phyloP scores from a whole-genome alignment of 163 green algal species.

The Volvox carteri region DNA sequence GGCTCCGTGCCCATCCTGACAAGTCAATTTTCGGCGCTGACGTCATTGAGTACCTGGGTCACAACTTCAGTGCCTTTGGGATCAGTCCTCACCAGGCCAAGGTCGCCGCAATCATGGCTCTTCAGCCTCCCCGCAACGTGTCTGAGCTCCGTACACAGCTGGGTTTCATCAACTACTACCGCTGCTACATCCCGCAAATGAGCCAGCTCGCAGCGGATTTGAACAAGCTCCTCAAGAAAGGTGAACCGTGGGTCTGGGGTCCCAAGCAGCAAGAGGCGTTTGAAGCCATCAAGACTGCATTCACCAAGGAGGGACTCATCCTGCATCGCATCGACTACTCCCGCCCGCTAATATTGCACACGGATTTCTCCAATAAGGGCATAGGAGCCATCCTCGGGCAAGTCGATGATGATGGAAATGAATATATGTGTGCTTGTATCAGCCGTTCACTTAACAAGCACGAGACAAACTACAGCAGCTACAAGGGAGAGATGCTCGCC shows the following conservation, averaged over 20 bases:
- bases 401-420: conserved; percentile 43
- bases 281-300: conserved; percentile 11
- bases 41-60: conserved; percentile 36
- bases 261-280: conserved; percentile 14
- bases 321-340: conserved; percentile 38
- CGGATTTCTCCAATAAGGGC: conserved; percentile 53
- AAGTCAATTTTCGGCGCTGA: conserved; percentile 42
- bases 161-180: conserved; percentile 55
- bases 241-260: conserved; percentile 13
- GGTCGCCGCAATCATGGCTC: conserved; percentile 27
- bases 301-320: neutral
- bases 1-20: conserved; percentile 39
- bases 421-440: conserved; percentile 61
- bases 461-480: conserved; percentile 59
- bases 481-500: conserved; percentile 63
- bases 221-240: conserved; percentile 41
- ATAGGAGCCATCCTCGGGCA: conserved; percentile 55
- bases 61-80: conserved; percentile 14
- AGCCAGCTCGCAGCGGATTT: conserved; percentile 4
- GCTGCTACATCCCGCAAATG: conserved; percentile 41
- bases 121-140: conserved; percentile 43
- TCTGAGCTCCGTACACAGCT: conserved; percentile 23
- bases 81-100: conserved; percentile 41
- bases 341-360: conserved; percentile 55
- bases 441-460: conserved; percentile 55